Base-by-base conservation (phyloP, 1,139 yeast genomes). In the Candida sojae region DNA sequence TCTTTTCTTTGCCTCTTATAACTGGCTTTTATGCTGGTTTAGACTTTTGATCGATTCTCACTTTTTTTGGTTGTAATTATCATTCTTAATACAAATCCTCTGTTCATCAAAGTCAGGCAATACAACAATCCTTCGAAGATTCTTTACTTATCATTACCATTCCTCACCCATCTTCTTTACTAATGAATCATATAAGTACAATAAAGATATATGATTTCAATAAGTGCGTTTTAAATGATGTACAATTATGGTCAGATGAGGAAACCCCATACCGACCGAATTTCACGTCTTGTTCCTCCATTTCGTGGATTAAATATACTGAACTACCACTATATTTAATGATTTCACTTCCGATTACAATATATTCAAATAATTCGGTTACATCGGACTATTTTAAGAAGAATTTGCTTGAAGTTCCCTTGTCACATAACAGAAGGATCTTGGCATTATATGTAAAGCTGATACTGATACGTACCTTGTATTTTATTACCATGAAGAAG, bases 261-360 rank as follows among this genome's bases (percentile, higher is more conserved):
- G 44, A 41, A 21, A 39, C 51, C 1, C 33, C 55, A 52, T 6
- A 40, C 53, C 11, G 38, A 45, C 43, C 44, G 45, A 38, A 55
- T 42, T 32, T 45, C 41, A 9, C 57, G 47, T 28, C 47, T 6
- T 44, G 40, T 35, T 23, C 42, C 11, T 30, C 33, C 13, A 39
- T 41, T 17, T 39, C 47, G 1, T 39, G 47, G 21, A 59, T 71
- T 23, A 56, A 68, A 43, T 58, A 61, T 49, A 48, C 49, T 4
- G 48, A 55, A 42, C 57, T 72, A 12, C 79, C 79, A 2, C 42
- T 71, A 2, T 64, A 63, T 48, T 54, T 74, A 32, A 49, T 72
- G 6, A 56, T 54, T 34, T 47, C 61, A 8, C 58, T 57, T 1
- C 65, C 71, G 2, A 50, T 61, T 9, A 53, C 55, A 29, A 66